Evolutionary conservation across 257 asterid species (phyloP), one percentile per base, ranked within the genome.

Genomic region (Nicotiana sylvestris): DNA sequence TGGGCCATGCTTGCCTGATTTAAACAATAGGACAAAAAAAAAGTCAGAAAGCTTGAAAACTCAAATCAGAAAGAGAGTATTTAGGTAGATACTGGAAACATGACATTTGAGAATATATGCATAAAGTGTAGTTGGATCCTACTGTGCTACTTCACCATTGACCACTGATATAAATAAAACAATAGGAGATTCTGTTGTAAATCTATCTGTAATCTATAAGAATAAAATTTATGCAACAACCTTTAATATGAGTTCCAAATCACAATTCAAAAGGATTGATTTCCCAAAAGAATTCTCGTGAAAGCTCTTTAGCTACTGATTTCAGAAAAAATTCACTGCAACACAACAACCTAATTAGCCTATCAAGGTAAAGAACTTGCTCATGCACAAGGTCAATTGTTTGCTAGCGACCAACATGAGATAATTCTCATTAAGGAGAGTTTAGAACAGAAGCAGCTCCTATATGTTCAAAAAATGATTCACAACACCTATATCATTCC

Each of bases 1-100:
- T 55, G 87, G 88, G 27, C 96, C 94, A 92, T 32, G 93, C 89
- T 85, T 90, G 93, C 82, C 96, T 92, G 87, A 77, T 21, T 81
- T 30, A 80, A 84, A 53, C 55, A 33, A 78, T 13, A 32, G 21
- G 4, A 80, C 5, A 21, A 13, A 5, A 4, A 51, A 39, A 17
- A 27, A 33, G 67, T 81, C 13, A 81, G 53, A 65, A 66, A 53
- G 55, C 4, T 69, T 46, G 18, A 17, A 3, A 35, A 13, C 0
- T 65, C 33, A 2, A 67, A 67, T 80, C 13, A 4, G 49, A 81
- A 49, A 49, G 61, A 72, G 79, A 72, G 46, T 37, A 6, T 37
- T 21, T 6, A 11, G 12, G 37, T 70, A 53, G 18, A 12, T 43
- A 33, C 37, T 11, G 60, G 78, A 43, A 70, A 43, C 78, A 21